These are phyloP conservation scores for Aspergillus ochraceus DNA, from an alignment of 2,329 filamentous ascomycete species.

Conservation along the genomic window DNA sequence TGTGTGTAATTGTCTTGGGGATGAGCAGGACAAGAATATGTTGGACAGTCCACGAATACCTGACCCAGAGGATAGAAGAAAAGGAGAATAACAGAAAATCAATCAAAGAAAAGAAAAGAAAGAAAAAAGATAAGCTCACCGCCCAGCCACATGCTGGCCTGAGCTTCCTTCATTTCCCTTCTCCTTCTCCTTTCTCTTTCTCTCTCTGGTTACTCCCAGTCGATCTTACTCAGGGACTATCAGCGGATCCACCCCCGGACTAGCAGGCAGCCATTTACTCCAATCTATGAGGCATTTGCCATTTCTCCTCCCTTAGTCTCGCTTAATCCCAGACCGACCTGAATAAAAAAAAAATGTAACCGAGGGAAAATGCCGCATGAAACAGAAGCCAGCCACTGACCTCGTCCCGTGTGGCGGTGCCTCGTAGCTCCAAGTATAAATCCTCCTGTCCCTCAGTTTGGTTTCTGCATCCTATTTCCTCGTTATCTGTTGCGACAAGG, in stretches of 20 bases:
- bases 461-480: neutral
- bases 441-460: neutral
- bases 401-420: neutral
- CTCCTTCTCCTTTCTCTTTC: neutral
- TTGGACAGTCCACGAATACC: neutral
- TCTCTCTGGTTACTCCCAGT: neutral
- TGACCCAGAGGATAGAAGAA: neutral
- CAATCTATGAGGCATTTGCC: neutral
- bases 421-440: neutral
- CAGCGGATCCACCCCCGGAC: neutral
- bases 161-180: neutral
- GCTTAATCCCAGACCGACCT: too few species aligned
- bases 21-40: neutral
- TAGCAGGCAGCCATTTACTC: neutral
- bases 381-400: neutral
- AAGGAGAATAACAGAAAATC: neutral
- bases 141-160: neutral
- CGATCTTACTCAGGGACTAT: neutral
- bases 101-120: neutral
- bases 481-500: conserved; percentile 14
- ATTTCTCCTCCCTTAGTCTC: neutral
- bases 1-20: too few species aligned
- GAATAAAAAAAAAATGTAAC: neutral
- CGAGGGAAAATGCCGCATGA: neutral
- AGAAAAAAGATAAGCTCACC: neutral